phyloP scores from a whole-genome alignment of 2,329 filamentous ascomycete genomes.

The Allantophomopsis lycopodina region DNA sequence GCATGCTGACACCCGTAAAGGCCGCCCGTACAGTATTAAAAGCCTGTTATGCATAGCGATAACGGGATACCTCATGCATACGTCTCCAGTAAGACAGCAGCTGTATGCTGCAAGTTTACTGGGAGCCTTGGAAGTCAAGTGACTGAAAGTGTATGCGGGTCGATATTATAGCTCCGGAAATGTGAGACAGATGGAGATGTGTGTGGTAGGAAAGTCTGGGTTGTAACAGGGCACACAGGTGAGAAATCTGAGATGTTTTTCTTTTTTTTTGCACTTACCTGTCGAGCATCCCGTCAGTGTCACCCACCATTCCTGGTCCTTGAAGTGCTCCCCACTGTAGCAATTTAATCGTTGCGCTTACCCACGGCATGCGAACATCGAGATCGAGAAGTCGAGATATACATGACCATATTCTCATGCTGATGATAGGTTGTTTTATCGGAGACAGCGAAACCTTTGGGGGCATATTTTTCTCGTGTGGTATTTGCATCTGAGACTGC shows the following conservation, averaged over 20 bases:
- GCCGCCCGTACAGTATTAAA: too few species aligned
- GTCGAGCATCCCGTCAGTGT: conserved; percentile 67
- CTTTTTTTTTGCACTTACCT: conserved; percentile 44
- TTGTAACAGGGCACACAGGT: background rate
- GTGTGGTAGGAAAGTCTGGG: background rate
- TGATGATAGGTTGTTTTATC: conserved; percentile 35
- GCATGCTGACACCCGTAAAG: too few species aligned
- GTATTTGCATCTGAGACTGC: conserved; percentile 4
- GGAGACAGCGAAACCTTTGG: background rate
- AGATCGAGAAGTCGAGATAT: conserved; percentile 60
- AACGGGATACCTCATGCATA: conserved; percentile 5
- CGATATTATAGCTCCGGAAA: conserved; percentile 8
- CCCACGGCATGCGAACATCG: conserved; percentile 79
- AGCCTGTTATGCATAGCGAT: conserved; percentile 14
- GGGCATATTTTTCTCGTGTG: background rate
- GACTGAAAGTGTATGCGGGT: conserved; percentile 42
- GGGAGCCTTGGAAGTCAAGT: conserved; percentile 34
- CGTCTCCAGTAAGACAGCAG: conserved; percentile 5
- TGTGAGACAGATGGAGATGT: conserved; percentile 3
- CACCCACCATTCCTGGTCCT: conserved; percentile 64
- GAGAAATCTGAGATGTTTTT: conserved; percentile 4
- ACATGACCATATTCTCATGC: conserved; percentile 67
- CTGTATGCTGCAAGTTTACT: conserved; percentile 14
- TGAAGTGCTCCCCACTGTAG: conserved; percentile 59
- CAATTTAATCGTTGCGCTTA: conserved; percentile 62